Evolutionary conservation across 2,329 filamentous ascomycete genomes (phyloP).

Genomic region (Penicillium sclerotiorum): DNA sequence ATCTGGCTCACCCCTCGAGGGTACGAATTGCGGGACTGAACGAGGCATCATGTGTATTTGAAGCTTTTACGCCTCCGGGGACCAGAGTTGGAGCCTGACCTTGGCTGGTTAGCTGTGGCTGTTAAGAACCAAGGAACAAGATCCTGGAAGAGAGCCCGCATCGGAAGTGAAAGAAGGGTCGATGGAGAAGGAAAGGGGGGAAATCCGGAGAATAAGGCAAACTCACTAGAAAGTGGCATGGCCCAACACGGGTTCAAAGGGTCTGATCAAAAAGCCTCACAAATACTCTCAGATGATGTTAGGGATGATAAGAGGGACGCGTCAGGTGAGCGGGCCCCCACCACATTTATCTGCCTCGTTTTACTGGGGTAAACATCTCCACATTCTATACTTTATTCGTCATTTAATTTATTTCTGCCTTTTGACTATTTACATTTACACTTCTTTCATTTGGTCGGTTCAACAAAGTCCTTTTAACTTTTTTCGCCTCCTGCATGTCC

Average conservation of each 20-base stretch:
- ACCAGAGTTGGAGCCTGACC: neutral
- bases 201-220: no score
- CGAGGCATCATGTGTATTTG: slow-evolving; percentile 31
- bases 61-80: neutral
- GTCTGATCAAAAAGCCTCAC: neutral
- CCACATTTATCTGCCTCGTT: neutral
- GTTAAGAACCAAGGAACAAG: neutral
- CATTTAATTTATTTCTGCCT: neutral
- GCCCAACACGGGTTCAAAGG: neutral
- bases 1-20: slow-evolving; percentile 19
- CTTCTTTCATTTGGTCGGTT: neutral
- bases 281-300: slow-evolving; percentile 4
- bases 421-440: neutral
- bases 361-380: no score
- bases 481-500: neutral
- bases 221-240: no score
- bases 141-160: neutral
- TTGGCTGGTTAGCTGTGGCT: neutral
- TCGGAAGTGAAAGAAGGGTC: neutral
- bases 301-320: no score
- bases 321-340: slow-evolving; percentile 9
- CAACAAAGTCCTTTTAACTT: neutral
- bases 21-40: slow-evolving; percentile 29
- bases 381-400: neutral
- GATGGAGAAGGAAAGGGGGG: no score